Percentiles rank a stretch among this genome's conserved stretches.
Conservation (phyloP, 1,284 basidiomycete genomes). For the Prillingera fragicola region DNA sequence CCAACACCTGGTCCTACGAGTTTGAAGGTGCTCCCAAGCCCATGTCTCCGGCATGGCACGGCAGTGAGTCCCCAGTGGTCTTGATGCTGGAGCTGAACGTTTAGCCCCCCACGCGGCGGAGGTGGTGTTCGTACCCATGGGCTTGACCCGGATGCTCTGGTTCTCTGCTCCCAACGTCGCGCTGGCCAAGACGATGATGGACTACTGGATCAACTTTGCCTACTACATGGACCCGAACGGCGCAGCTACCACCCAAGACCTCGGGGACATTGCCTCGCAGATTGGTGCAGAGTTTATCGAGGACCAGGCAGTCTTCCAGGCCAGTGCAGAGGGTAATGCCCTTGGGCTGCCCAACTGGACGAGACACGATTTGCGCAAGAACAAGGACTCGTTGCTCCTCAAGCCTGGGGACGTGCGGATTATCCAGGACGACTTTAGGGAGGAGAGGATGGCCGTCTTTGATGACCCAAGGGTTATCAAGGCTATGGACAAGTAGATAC, state of each 20-base stretch:
- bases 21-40: constrained; percentile 30
- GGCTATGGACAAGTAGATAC: too few relatives aligned
- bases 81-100: too few relatives aligned
- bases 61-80: constrained; percentile 8
- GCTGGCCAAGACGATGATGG: constrained; percentile 26
- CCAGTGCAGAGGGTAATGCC: too few relatives aligned
- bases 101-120: too few relatives aligned
- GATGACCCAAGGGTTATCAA: constrained; percentile 10
- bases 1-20: constrained; percentile 35
- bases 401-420: constrained; percentile 24
- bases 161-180: constrained; percentile 16
- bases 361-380: constrained; percentile 17
- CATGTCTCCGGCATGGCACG: not conserved
- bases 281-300: too few relatives aligned
- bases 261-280: too few relatives aligned
- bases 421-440: constrained; percentile 38
- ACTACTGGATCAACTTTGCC: constrained; percentile 45
- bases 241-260: too few relatives aligned
- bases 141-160: too few relatives aligned
- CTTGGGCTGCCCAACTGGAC: too few relatives aligned
- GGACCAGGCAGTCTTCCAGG: too few relatives aligned
- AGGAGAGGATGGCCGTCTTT: constrained; percentile 34
- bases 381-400: constrained; percentile 31
- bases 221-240: constrained; percentile 37
- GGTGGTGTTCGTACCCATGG: too few relatives aligned